Percentiles rank a stretch among this genome's conserved stretches.
These are phyloP conservation scores for Saturnispora quitensis DNA, from an alignment of 805 yeast species.

Conservation along the genomic window DNA sequence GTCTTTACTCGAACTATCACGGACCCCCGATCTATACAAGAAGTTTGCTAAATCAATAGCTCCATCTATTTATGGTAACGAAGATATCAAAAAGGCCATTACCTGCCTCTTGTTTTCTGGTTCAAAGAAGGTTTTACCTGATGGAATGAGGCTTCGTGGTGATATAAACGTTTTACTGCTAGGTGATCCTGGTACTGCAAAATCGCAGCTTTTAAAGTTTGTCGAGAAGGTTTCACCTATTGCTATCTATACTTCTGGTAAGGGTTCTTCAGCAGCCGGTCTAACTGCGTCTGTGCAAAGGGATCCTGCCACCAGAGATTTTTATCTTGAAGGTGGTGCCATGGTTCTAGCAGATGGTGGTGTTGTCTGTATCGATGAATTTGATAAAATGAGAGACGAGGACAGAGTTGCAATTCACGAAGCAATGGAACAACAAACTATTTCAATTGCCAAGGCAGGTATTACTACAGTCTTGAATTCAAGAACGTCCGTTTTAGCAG, in stretches of 20 bases:
- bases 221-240: conserved; percentile 94
- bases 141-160: conserved; percentile 94
- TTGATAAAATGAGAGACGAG: conserved; percentile 98
- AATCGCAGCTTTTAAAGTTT: conserved; percentile 89
- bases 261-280: conserved; percentile 99
- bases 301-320: conserved; percentile 80
- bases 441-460: conserved; percentile 98
- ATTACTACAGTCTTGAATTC: conserved; percentile 94
- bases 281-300: conserved; percentile 96
- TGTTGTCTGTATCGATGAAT: conserved; percentile 97
- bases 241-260: conserved; percentile 94
- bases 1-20: conserved; percentile 69
- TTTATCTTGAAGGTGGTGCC: conserved; percentile 97
- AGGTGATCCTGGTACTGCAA: conserved; percentile 99
- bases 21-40: conserved; percentile 79
- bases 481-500: conserved; percentile 92
- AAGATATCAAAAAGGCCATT: conserved; percentile 87
- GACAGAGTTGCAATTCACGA: conserved; percentile 98
- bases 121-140: conserved; percentile 83
- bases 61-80: conserved; percentile 92
- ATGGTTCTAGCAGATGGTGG: conserved; percentile 99
- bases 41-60: conserved; percentile 85
- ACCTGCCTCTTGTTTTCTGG: conserved; percentile 93
- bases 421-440: conserved; percentile 99
- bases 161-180: conserved; percentile 87